These are phyloP conservation scores for Silene uniflora DNA, from an alignment of 148 eudicot species.

Conservation along the genomic window DNA sequence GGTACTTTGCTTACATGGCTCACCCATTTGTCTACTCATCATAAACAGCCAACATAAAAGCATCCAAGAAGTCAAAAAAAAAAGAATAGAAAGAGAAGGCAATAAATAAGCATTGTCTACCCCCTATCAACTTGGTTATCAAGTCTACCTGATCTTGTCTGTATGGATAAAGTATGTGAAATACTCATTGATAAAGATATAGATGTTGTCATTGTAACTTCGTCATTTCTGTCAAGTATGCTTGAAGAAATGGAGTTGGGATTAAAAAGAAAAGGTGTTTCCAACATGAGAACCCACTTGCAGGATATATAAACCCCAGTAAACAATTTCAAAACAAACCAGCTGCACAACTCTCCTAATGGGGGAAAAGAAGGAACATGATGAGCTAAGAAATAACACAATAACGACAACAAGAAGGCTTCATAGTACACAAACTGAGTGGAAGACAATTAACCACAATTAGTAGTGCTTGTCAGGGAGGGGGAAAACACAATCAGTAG, in stretches of 20 bases:
- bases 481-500: no score
- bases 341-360: neutral
- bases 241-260: slow-evolving; percentile 60
- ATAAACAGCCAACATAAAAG: neutral
- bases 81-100: neutral
- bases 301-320: neutral
- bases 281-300: neutral
- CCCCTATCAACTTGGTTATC: slow-evolving; percentile 52
- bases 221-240: slow-evolving; percentile 70
- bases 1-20: neutral
- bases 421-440: no score
- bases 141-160: slow-evolving; percentile 66
- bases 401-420: no score
- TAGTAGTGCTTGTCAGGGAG: no score
- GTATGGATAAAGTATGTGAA: slow-evolving; percentile 69
- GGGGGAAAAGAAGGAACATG: neutral
- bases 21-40: neutral
- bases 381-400: slow-evolving; percentile 4
- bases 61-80: neutral
- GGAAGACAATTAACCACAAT: no score
- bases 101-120: slow-evolving; percentile 9
- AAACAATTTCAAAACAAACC: neutral
- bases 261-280: neutral
- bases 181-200: slow-evolving; percentile 46
- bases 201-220: slow-evolving; percentile 53